Base-by-base conservation (phyloP, 768 basidiomycete species). In the Pleurotus platypus region DNA sequence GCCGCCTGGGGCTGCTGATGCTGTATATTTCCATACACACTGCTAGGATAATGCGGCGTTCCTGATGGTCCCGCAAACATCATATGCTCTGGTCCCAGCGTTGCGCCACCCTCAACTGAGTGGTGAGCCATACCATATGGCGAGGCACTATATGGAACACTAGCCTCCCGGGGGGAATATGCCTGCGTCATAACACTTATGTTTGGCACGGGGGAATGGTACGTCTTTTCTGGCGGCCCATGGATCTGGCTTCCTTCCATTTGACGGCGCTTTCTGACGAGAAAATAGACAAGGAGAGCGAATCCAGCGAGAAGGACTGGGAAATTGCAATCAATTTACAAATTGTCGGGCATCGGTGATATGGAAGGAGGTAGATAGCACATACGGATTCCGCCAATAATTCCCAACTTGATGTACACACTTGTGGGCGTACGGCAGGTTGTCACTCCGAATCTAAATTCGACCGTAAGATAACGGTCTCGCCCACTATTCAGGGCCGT, bases 171-270 rank as follows among this genome's bases (percentile, higher is more conserved):
- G 15, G 51, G 35, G 1, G 51, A 53, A n/a, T 35, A 39, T 16
- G 42, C 15, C 42, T 53, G 38, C n/a, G 18, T 20, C 51, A 53
- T 53, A 1, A 40, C 37, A 39, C 42, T 53, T 16, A 53, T 39
- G 38, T 16, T 30, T 7, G 51, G 51, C 13, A 30, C 26, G 42
- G 51, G 51, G 15, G 51, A 38, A 18, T 39, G 37, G 51, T 53
- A 53, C 20, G 51, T 53, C 38, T 16, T 53, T 39, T 35, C 37
- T 20, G 15, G 51, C 38, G 51, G 30, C 16, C 51, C 39, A 16
- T 40, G 51, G 15, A 53, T 53, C 42, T 53, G 51, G 51, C 51
- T 53, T n/a, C 39, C 39, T 42, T 53, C 51, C 51, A 53, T 53
- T 15, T 42, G 51, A 13, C 51, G 51, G 51, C 26, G 51, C 38